phyloP scores from a whole-genome alignment of 208 protist genomes.

The Crithidia fasciculata region DNA sequence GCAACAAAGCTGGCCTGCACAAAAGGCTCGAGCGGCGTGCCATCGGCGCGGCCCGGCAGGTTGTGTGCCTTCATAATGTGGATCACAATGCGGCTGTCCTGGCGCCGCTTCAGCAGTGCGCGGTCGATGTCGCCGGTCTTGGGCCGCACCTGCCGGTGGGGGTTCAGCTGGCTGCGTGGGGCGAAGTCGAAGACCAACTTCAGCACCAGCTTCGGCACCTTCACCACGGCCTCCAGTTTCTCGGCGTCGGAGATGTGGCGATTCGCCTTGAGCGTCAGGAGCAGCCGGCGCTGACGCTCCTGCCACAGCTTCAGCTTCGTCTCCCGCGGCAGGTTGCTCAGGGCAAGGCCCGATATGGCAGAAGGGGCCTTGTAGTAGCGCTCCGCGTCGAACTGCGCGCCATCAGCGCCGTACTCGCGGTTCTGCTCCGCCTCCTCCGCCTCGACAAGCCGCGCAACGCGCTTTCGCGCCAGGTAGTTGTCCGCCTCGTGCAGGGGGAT shows the following conservation, averaged over 20 bases:
- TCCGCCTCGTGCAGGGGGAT: conserved; percentile 67
- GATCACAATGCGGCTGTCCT: conserved; percentile 72
- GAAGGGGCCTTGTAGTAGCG: conserved; percentile 46
- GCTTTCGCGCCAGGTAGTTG: conserved; percentile 32
- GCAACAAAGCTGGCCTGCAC: conserved; percentile 79
- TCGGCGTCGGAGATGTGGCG: conserved; percentile 67
- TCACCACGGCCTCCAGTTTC: conserved; percentile 58
- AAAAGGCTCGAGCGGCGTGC: conserved; percentile 78
- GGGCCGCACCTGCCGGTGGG: conserved; percentile 63
- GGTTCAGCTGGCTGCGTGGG: conserved; percentile 80
- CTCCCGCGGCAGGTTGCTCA: conserved; percentile 58
- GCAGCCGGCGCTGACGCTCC: conserved; percentile 53
- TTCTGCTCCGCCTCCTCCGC: conserved; percentile 26
- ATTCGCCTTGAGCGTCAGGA: conserved; percentile 34
- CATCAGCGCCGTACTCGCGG: conserved; percentile 26
- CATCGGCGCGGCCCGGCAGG: conserved; percentile 70
- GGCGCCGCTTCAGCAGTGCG: conserved; percentile 47
- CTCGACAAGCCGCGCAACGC: conserved; percentile 29
- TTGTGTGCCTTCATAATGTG: conserved; percentile 87
- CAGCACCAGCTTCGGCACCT: conserved; percentile 62
- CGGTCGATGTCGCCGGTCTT: conserved; percentile 77
- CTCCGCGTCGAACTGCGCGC: conserved; percentile 33
- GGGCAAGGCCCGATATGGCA: conserved; percentile 54
- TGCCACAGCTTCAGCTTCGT: conserved; percentile 75
- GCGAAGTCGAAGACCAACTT: conserved; percentile 43